phyloP scores from a whole-genome alignment of 2,329 filamentous ascomycete species.

The Penicillium sclerotigenum region DNA sequence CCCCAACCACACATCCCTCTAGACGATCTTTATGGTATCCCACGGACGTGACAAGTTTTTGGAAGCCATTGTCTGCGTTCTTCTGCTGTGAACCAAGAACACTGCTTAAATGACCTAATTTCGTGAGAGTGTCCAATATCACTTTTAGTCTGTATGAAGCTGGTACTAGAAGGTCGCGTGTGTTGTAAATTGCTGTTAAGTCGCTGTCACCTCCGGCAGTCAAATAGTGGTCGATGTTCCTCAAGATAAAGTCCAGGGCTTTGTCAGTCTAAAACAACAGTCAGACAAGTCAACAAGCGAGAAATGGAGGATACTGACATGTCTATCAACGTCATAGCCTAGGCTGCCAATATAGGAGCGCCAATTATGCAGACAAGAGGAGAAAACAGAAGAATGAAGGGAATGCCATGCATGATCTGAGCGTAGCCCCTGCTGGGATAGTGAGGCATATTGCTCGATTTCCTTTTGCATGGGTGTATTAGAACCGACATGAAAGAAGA shows the following conservation, averaged over 20 bases:
- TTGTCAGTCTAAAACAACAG: not conserved
- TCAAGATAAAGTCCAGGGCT: not conserved
- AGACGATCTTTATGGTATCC: conserved; percentile 10
- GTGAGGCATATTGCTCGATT: not conserved
- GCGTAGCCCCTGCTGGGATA: not conserved
- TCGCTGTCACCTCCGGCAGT: not conserved
- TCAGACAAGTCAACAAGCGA: not conserved
- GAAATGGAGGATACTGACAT: not conserved
- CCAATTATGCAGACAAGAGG: not conserved
- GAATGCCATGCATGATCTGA: not conserved
- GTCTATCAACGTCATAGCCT: not conserved
- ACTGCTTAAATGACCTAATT: conserved; percentile 8
- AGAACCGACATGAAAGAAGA: conserved; percentile 14
- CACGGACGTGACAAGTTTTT: not conserved
- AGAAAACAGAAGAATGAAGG: not conserved
- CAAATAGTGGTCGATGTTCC: not conserved
- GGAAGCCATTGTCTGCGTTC: not conserved
- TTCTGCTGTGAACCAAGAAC: not conserved
- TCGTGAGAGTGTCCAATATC: conserved; percentile 3
- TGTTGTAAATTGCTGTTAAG: not conserved
- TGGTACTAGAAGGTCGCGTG: not conserved
- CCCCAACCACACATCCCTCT: conserved; percentile 13
- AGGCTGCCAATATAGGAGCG: not conserved
- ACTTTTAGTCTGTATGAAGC: not conserved
- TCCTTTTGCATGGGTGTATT: not conserved